Percentiles rank a stretch among this genome's conserved stretches.
phyloP scores from a whole-genome alignment of 1,284 basidiomycete genomes.

The Ceraceosorus bombacis region DNA sequence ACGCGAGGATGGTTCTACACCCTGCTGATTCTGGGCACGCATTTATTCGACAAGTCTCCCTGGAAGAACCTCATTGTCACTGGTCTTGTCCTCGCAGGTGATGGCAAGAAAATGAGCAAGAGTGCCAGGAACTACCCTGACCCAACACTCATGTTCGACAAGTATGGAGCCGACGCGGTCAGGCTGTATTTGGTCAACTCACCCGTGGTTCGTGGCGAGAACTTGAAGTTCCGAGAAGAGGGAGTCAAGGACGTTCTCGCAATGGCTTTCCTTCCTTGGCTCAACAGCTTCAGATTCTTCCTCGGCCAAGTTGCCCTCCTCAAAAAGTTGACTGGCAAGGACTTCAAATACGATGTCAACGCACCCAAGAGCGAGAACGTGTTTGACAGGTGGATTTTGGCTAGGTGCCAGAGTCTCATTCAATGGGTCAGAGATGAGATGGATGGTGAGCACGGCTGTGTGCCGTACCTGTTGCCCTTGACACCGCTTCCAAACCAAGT shows the following conservation, averaged over 20 bases:
- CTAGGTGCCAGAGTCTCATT: constrained; percentile 92
- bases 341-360: constrained; percentile 80
- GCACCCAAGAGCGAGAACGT: constrained; percentile 81
- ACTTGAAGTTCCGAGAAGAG: constrained; percentile 93
- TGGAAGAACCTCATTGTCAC: constrained; percentile 98
- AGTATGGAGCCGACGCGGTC: constrained; percentile 91
- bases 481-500: too few relatives aligned
- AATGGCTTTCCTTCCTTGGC: constrained; percentile 92
- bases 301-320: constrained; percentile 84
- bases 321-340: constrained; percentile 70
- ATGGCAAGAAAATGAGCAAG: constrained; percentile 99
- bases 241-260: constrained; percentile 95
- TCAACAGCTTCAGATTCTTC: constrained; percentile 99
- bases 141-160: constrained; percentile 79
- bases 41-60: constrained; percentile 83
- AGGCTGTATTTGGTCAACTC: constrained; percentile 99
- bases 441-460: constrained; percentile 55
- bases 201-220: constrained; percentile 94
- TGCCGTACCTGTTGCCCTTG: too few relatives aligned
- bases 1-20: constrained; percentile 97
- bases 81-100: constrained; percentile 90
- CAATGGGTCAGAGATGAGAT: constrained; percentile 85
- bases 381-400: constrained; percentile 98
- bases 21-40: constrained; percentile 85
- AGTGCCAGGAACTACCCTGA: constrained; percentile 98